Conservation (phyloP, 352 stramenopile species). For the Pythium dissimile region DNA sequence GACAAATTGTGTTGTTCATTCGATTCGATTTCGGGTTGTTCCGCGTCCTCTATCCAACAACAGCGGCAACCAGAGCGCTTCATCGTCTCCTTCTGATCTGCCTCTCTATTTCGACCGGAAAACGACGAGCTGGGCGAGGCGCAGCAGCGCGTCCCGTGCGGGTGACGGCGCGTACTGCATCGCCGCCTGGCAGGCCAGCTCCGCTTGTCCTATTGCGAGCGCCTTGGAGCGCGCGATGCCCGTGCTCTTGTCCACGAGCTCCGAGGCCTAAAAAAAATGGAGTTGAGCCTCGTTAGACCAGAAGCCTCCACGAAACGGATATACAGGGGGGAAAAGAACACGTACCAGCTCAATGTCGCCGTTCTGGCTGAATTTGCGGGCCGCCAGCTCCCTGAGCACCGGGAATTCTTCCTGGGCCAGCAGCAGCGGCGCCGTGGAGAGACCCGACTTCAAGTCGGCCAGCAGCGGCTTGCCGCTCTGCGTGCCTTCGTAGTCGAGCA, state of each 20-base stretch:
- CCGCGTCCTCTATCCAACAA: slow-evolving; percentile 7
- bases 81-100: no score
- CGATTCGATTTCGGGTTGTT: no score
- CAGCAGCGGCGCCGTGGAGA: slow-evolving; percentile 96
- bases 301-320: slow-evolving; percentile 25
- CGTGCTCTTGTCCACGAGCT: slow-evolving; percentile 88
- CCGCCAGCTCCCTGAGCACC: slow-evolving; percentile 83
- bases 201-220: slow-evolving; percentile 94
- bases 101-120: slow-evolving; percentile 82
- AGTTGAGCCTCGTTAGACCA: not conserved
- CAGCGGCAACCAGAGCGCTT: no score
- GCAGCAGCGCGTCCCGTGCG: slow-evolving; percentile 81
- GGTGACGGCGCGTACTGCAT: slow-evolving; percentile 85
- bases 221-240: slow-evolving; percentile 92
- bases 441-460: slow-evolving; percentile 93
- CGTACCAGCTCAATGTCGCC: slow-evolving; percentile 91
- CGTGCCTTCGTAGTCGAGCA: slow-evolving; percentile 97
- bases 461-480: slow-evolving; percentile 94
- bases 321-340: no score
- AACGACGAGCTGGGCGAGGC: slow-evolving; percentile 85
- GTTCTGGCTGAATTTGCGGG: slow-evolving; percentile 89
- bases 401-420: slow-evolving; percentile 94
- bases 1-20: no score
- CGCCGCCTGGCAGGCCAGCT: slow-evolving; percentile 92
- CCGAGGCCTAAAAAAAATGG: slow-evolving; percentile 56